Percentiles rank a stretch among this genome's conserved stretches.
Conservation (phyloP, 2,329 filamentous ascomycete genomes). For the Cercospora nicotianae region DNA sequence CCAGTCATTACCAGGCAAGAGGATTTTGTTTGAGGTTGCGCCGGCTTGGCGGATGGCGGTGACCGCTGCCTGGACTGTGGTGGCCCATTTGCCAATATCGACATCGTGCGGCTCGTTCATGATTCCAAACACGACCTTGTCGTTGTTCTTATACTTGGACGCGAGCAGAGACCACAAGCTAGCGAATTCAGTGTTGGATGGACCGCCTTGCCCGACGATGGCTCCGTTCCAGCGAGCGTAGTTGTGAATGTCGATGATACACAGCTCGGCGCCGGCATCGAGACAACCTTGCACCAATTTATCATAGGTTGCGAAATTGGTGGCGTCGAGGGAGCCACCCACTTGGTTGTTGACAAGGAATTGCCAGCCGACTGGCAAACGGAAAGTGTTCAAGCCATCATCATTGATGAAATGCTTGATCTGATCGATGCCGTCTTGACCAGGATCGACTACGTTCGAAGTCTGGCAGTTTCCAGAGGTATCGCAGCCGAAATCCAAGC, state of each 20-base stretch:
- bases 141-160: slow-evolving; percentile 55
- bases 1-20: slow-evolving; percentile 63
- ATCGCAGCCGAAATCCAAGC: slow-evolving; percentile 39
- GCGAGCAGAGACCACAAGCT: slow-evolving; percentile 59
- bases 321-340: slow-evolving; percentile 32
- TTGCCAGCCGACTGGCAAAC: slow-evolving; percentile 51
- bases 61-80: slow-evolving; percentile 62
- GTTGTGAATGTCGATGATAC: slow-evolving; percentile 38
- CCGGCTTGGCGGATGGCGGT: slow-evolving; percentile 65
- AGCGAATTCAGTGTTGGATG: slow-evolving; percentile 59
- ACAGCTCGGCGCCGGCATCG: slow-evolving; percentile 40
- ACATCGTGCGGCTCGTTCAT: slow-evolving; percentile 63
- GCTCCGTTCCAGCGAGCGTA: slow-evolving; percentile 52
- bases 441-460: slow-evolving; percentile 38
- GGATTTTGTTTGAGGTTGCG: slow-evolving; percentile 59
- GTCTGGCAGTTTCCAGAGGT: slow-evolving; percentile 45
- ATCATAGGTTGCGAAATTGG: slow-evolving; percentile 34
- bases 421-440: slow-evolving; percentile 41
- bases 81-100: slow-evolving; percentile 59
- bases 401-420: slow-evolving; percentile 60
- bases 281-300: slow-evolving; percentile 36
- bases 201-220: slow-evolving; percentile 66
- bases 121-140: slow-evolving; percentile 61
- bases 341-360: slow-evolving; percentile 32
- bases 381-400: slow-evolving; percentile 57